Base-by-base conservation (phyloP, 768 basidiomycete species). In the Tulasnella sp. region DNA sequence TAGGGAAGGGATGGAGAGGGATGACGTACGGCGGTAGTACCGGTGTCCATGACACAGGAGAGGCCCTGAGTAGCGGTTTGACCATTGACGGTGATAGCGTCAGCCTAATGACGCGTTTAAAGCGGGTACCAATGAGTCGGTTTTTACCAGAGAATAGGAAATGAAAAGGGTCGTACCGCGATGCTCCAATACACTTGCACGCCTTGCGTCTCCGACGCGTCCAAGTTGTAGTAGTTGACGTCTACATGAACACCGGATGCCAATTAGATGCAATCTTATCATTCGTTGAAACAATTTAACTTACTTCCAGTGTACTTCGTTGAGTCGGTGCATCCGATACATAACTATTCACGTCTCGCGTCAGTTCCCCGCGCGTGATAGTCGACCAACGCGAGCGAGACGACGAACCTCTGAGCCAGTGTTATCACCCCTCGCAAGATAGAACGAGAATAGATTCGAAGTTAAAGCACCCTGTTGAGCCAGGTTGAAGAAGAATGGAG, bases 401-500 rank as follows among this genome's bases (percentile, higher is more conserved):
- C 21, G 40, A 27, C 73, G 21, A 16, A 46, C 73, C 75, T 76
- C 75, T 1, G 75, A 76, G 2, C 75, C 75, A 9, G 34, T 48
- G 27, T 46, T 56, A 48, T 48, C 46, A 1, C 75, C 52, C 18
- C 75, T 40, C 34, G 75, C 39, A 16, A 76, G 44, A 31, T 76
- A 76, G 46, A 76, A 48, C 21, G 46, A 48, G 48, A 76, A 76
- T 14, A 76, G 19, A 44, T 76, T 56, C 14, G 75, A 76, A 24
- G 39, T 18, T 12, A 76, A 48, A 9, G 75, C 18, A 3, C 38
- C 38, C 36, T 24, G 1, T 48, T 76, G 34, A 2, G 40, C 75
- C 1, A 76, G 44, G 75, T 76, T 76, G 46, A 76, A 36, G 75
- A 76, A 76, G 46, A 76, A 76, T 24, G 75, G 75, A 6, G 1